Percentiles rank a stretch among this genome's conserved stretches.
Conservation (phyloP, 1,139 yeast genomes). For the Lodderomyces pseudojiufengensis region DNA sequence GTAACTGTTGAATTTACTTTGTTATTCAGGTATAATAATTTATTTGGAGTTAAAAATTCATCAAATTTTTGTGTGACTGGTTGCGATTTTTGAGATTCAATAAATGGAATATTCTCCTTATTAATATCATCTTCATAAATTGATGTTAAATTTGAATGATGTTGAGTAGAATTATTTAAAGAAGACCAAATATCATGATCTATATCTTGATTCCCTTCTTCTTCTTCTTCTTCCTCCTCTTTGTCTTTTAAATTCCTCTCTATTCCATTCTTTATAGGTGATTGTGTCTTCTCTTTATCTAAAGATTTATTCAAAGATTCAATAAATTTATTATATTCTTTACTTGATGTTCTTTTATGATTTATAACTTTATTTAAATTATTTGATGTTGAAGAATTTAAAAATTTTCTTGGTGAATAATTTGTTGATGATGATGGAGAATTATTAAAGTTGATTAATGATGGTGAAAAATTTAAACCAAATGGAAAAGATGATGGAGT, state of each 20-base stretch:
- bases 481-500: slow-evolving; percentile 38
- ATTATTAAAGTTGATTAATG: slow-evolving; percentile 37
- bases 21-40: slow-evolving; percentile 13
- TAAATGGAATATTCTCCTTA: too few species aligned
- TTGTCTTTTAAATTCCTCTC: neutral
- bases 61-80: slow-evolving; percentile 5
- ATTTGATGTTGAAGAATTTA: slow-evolving; percentile 21
- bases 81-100: neutral
- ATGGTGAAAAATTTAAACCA: slow-evolving; percentile 44
- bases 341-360: slow-evolving; percentile 4
- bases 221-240: neutral
- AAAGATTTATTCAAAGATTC: slow-evolving; percentile 9
- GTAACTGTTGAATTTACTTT: neutral
- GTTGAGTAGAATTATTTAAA: slow-evolving; percentile 16
- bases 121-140: slow-evolving; percentile 23
- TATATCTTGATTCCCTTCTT: slow-evolving; percentile 2
- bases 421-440: slow-evolving; percentile 38
- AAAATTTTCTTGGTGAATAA: slow-evolving; percentile 35
- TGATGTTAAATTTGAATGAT: slow-evolving; percentile 26
- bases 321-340: slow-evolving; percentile 8
- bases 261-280: too few species aligned
- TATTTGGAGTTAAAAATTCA: slow-evolving; percentile 34
- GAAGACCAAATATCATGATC: slow-evolving; percentile 29
- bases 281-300: too few species aligned
- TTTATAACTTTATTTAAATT: slow-evolving; percentile 15